Evolutionary conservation across 768 basidiomycete genomes (phyloP), one percentile per base, ranked within the genome.

Genomic region (Daedaleopsis sinensis): DNA sequence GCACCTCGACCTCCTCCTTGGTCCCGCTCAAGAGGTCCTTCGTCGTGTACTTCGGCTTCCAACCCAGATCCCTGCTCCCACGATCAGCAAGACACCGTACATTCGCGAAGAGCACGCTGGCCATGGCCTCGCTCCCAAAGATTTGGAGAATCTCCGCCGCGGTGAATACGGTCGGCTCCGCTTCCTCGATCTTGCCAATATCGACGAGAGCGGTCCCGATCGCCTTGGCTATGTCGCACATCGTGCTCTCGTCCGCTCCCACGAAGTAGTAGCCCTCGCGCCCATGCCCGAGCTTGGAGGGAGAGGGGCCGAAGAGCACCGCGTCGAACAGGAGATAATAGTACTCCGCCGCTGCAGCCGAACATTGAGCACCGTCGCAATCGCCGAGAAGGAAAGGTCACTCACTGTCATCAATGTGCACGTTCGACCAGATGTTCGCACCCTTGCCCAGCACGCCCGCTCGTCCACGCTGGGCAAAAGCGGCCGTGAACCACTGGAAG

Each of bases 391-490:
- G n/a, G n/a, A n/a, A n/a, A n/a, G n/a, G n/a, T n/a, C n/a, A 24
- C 76, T 39, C 59, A 84, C 84, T 72, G 39, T 86, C 84, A 36
- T 79, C 72, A 46, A 85, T 75, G 56, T 84, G 79, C 23, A 86
- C 80, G 63, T 83, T 76, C 2, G 81, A 78, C 85, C 84, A 89
- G 8, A 84, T 44, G 63, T 87, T 88, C 66, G 75, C 71, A 0
- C 88, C 87, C 37, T 76, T 66, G 0, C 85, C 84, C 5, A 88
- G 72, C 67, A 83, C 73, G 12, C 82, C 84, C 0, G 75, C 84
- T 37, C 80, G 77, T 0, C 77, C 77, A 37, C 85, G 77, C 61
- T 68, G 71, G 38, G 84, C 60, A 23, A 77, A 70, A 0, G 78
- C 77, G 12, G 70, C 68, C 42, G 86, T 78, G 1, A 83, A 66